phyloP scores from a whole-genome alignment of 1,139 yeast species.

The Saccharomyces hybrid region DNA sequence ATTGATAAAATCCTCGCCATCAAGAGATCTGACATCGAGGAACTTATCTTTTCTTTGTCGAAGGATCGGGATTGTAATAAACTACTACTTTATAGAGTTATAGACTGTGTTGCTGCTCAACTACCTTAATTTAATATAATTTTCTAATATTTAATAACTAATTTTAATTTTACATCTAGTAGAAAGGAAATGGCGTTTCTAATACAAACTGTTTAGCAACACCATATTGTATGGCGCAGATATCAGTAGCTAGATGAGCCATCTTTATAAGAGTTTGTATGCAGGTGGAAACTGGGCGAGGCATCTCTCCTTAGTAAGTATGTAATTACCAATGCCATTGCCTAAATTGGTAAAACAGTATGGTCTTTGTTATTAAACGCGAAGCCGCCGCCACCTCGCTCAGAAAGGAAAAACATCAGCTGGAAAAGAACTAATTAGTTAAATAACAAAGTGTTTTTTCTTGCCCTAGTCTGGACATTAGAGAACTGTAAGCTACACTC shows the following conservation, averaged over 20 bases:
- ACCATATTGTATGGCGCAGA: too few species aligned
- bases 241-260: neutral
- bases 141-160: neutral
- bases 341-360: neutral
- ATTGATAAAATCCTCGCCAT: constrained; percentile 13
- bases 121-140: neutral
- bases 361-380: neutral
- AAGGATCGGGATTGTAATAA: constrained; percentile 17
- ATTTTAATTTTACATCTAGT: too few species aligned
- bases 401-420: neutral
- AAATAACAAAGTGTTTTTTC: neutral
- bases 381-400: neutral
- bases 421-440: neutral
- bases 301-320: neutral
- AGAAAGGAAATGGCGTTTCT: too few species aligned
- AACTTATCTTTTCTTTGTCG: constrained; percentile 14
- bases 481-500: neutral
- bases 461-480: neutral
- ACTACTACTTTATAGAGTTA: constrained; percentile 11
- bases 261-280: too few species aligned
- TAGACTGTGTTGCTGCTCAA: constrained; percentile 19
- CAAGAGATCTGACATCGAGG: constrained; percentile 11
- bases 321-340: neutral
- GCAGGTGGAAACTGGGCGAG: too few species aligned
- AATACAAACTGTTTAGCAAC: too few species aligned